A percentile compares a stretch with the other conserved stretches of the same genome.
Evolutionary conservation across 305 asterid genomes (phyloP).

Genomic region (Fraxinus nigra): DNA sequence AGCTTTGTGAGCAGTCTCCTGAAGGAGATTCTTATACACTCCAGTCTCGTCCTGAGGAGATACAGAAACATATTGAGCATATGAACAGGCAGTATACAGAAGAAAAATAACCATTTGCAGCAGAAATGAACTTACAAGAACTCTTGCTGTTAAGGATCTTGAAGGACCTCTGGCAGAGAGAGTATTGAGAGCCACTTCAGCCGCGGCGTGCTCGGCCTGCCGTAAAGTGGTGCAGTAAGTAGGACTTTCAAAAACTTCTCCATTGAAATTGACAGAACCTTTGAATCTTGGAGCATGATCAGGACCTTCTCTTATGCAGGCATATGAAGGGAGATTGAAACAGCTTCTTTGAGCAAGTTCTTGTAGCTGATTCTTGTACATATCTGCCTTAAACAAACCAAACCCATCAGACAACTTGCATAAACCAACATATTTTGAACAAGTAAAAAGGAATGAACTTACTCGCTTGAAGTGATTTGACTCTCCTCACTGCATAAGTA

Average conservation of each 20-base stretch:
- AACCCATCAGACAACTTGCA: neutral
- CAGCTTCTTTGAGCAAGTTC: conserved; percentile 56
- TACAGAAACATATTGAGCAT: neutral
- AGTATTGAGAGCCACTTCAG: conserved; percentile 58
- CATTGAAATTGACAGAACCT: conserved; percentile 51
- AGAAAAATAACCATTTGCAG: neutral
- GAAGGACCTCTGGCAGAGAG: conserved; percentile 62
- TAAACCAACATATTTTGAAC: neutral
- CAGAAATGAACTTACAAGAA: conserved; percentile 42
- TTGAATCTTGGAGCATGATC: conserved; percentile 56
- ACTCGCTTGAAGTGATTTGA: conserved; percentile 27
- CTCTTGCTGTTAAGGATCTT: conserved; percentile 49
- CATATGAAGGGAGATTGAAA: conserved; percentile 48
- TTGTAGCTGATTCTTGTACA: conserved; percentile 58
- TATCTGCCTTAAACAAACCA: conserved; percentile 6
- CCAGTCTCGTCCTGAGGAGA: conserved; percentile 50
- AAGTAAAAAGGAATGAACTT: neutral
- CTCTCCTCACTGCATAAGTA: conserved; percentile 13
- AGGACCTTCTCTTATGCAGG: conserved; percentile 47
- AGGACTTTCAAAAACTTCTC: conserved; percentile 44
- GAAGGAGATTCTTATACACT: conserved; percentile 55
- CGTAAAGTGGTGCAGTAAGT: conserved; percentile 41
- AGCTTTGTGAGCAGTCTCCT: conserved; percentile 57
- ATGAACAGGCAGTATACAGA: neutral
- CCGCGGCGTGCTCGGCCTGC: conserved; percentile 71